Base-by-base conservation (phyloP, 23 red algal species). In the Agarophyton chilense region DNA sequence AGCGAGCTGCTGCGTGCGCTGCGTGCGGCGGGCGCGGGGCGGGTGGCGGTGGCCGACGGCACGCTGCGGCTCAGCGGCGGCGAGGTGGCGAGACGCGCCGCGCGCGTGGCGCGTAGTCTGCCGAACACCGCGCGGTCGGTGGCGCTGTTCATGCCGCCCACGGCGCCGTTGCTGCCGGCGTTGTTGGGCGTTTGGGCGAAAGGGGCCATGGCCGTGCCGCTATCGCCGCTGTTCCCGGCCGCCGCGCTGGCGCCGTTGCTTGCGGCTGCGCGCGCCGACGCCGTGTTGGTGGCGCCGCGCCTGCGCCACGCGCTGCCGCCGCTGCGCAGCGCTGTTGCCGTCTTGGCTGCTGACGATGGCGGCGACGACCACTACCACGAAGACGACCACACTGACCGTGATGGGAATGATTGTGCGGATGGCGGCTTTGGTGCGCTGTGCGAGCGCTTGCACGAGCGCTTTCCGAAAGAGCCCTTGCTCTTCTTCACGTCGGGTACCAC, bases 401-500 rank as follows among this genome's bases (percentile, higher is more conserved):
- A n/a, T n/a, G n/a, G n/a, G n/a, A n/a, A n/a, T n/a, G n/a, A n/a
- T n/a, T n/a, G n/a, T n/a, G n/a, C n/a, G n/a, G n/a, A n/a, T n/a
- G n/a, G n/a, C n/a, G n/a, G n/a, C n/a, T n/a, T n/a, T n/a, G n/a
- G n/a, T n/a, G 46, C 49, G 32, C 34, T 70, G 34, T 70, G 64
- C 19, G 64, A 70, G 21, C 34, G n/a, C 22, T 41, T 54, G 28
- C 33, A 53, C 46, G 24, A 43, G 52, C 36, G 7, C 21, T 18
- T 60, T 12, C 49, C 52, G 21, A 24, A 11, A 29, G 24, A 32
- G 2, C 65, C 71, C 45, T 24, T 78, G 7, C 21, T 98, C 13
- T 81, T 99, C 57, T 99, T 96, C 84, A 99, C 97, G 4, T 95
- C 92, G 16, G 97, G 97, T 29, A 99, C 97, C n/a, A 99, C 97